phyloP scores from a whole-genome alignment of 345 rosid genomes.

The Citrus australasica region DNA sequence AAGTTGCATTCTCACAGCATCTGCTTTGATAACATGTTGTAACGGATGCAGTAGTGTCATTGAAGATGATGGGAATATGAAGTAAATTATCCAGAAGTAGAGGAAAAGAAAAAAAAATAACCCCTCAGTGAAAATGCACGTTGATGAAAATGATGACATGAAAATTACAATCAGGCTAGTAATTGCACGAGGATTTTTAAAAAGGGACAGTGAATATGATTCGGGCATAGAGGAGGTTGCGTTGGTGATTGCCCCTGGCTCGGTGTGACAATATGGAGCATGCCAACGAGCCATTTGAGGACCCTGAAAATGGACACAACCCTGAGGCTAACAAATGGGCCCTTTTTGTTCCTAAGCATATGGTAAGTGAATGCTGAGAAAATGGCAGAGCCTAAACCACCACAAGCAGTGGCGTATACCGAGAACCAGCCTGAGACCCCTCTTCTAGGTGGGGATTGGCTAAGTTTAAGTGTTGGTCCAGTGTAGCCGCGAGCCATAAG shows the following conservation, averaged over 20 bases:
- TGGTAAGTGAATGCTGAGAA: slow-evolving; percentile 41
- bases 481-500: slow-evolving; percentile 39
- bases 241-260: too few species aligned
- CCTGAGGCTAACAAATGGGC: too few species aligned
- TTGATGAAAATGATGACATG: slow-evolving; percentile 49
- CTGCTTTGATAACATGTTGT: slow-evolving; percentile 34
- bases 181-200: slow-evolving; percentile 39
- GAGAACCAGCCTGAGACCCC: slow-evolving; percentile 44
- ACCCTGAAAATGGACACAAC: too few species aligned
- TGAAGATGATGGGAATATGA: slow-evolving; percentile 43
- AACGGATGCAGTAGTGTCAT: slow-evolving; percentile 43
- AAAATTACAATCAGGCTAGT: slow-evolving; percentile 37
- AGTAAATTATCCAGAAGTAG: slow-evolving; percentile 40
- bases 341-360: slow-evolving; percentile 29
- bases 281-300: too few species aligned
- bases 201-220: slow-evolving; percentile 34
- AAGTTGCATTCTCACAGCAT: slow-evolving; percentile 46
- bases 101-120: slow-evolving; percentile 36
- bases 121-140: slow-evolving; percentile 40
- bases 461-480: slow-evolving; percentile 21
- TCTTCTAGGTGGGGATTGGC: slow-evolving; percentile 28
- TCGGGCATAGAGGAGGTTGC: slow-evolving; percentile 3
- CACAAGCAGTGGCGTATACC: slow-evolving; percentile 35
- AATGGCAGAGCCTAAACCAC: slow-evolving; percentile 46
- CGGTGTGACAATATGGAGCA: too few species aligned